phyloP scores from a whole-genome alignment of 2,329 filamentous ascomycete genomes.

The Ilyonectria mors-panacis region DNA sequence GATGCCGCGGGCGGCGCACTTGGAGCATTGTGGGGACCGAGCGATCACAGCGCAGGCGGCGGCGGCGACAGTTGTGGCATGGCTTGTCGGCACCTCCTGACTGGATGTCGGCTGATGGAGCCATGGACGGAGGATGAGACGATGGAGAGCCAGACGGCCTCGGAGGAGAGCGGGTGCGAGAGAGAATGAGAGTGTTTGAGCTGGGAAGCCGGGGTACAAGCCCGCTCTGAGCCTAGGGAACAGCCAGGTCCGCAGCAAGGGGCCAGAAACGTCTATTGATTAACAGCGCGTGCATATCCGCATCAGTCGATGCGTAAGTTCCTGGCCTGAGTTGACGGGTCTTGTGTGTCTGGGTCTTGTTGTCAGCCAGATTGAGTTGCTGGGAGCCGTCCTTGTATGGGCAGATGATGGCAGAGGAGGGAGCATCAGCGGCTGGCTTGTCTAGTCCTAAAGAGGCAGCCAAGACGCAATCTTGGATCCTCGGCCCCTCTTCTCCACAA shows the following conservation, averaged over 20 bases:
- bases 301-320: slow-evolving; percentile 8
- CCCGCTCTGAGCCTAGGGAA: slow-evolving; percentile 25
- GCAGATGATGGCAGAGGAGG: not conserved
- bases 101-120: slow-evolving; percentile 36
- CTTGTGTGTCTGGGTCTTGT: not conserved
- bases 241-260: slow-evolving; percentile 36
- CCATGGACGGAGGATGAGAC: slow-evolving; percentile 38
- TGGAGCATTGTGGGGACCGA: slow-evolving; percentile 67
- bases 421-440: slow-evolving; percentile 5
- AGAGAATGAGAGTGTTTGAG: slow-evolving; percentile 24
- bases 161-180: slow-evolving; percentile 19
- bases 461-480: slow-evolving; percentile 46
- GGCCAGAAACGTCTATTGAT: slow-evolving; percentile 41
- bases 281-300: slow-evolving; percentile 23
- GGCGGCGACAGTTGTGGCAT: slow-evolving; percentile 70
- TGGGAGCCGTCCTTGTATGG: slow-evolving; percentile 10
- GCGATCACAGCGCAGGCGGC: slow-evolving; percentile 67
- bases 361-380: slow-evolving; percentile 14
- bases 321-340: slow-evolving; percentile 1
- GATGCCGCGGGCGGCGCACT: slow-evolving; percentile 63
- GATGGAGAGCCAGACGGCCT: slow-evolving; percentile 3
- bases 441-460: slow-evolving; percentile 52
- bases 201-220: slow-evolving; percentile 20
- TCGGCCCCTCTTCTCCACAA: slow-evolving; percentile 29
- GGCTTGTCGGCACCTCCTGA: slow-evolving; percentile 49